These are phyloP conservation scores for Russula emetica DNA, from an alignment of 768 basidiomycete genomes.

Conservation along the genomic window DNA sequence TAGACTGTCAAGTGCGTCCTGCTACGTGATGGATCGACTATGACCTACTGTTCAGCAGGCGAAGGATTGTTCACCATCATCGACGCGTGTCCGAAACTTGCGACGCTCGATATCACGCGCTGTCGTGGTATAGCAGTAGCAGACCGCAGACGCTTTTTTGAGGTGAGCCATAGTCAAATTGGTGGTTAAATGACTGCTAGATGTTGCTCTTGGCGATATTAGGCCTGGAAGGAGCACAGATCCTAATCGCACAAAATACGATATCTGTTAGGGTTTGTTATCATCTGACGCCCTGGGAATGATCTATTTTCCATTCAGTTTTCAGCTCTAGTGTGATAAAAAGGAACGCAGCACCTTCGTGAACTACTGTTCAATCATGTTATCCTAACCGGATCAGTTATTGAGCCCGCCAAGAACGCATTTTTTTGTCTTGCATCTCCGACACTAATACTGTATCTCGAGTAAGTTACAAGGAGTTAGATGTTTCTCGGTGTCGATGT, in stretches of 20 bases:
- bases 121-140: slow-evolving; percentile 58
- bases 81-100: slow-evolving; percentile 50
- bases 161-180: slow-evolving; percentile 37
- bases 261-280: neutral
- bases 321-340: neutral
- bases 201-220: neutral
- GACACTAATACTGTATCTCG: neutral
- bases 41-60: slow-evolving; percentile 36
- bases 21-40: neutral
- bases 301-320: neutral
- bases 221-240: slow-evolving; percentile 15
- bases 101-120: slow-evolving; percentile 58
- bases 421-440: neutral
- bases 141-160: slow-evolving; percentile 63
- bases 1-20: slow-evolving; percentile 51
- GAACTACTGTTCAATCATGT: neutral
- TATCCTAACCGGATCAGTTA: neutral
- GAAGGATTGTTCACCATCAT: slow-evolving; percentile 53
- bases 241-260: neutral
- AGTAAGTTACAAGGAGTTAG: neutral
- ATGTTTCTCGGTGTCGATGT: neutral
- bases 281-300: neutral
- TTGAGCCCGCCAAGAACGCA: neutral
- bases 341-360: neutral
- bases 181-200: neutral